Conservation (phyloP, 1,284 basidiomycete genomes). For the Leccinum subspadiceum region DNA sequence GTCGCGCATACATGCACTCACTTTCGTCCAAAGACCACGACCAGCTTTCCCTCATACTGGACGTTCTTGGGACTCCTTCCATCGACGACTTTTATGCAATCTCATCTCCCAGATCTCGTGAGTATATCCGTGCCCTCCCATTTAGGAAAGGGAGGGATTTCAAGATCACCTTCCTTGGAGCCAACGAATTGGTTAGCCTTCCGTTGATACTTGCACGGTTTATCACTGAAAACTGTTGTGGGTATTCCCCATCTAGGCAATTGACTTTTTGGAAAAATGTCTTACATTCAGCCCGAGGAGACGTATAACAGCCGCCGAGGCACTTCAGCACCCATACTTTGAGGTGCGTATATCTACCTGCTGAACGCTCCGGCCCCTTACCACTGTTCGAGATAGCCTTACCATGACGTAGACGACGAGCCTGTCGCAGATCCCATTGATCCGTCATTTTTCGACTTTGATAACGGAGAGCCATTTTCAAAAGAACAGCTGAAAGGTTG, state of each 20-base stretch:
- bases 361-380: background rate
- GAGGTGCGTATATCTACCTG: conserved; percentile 45
- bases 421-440: conserved; percentile 78
- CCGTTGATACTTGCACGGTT: background rate
- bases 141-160: conserved; percentile 88
- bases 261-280: conserved; percentile 88
- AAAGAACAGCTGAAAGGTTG: conserved; percentile 73
- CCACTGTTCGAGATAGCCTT: conserved; percentile 52
- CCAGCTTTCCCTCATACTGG: conserved; percentile 83
- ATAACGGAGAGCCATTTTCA: conserved; percentile 61
- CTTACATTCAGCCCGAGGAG: conserved; percentile 91
- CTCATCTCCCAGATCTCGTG: conserved; percentile 79
- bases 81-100: conserved; percentile 94
- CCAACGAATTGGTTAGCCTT: conserved; percentile 67
- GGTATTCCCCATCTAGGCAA: conserved; percentile 44
- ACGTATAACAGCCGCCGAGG: conserved; percentile 88
- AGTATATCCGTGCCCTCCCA: conserved; percentile 91
- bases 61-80: conserved; percentile 86
- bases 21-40: conserved; percentile 62
- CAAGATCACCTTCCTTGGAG: conserved; percentile 71
- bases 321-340: conserved; percentile 90
- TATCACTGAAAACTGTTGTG: background rate
- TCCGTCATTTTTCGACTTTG: conserved; percentile 90
- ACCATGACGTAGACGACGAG: conserved; percentile 89
- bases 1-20: background rate